phyloP scores from a whole-genome alignment of 2,329 filamentous ascomycete species.

The Gnomoniopsis sp. region DNA sequence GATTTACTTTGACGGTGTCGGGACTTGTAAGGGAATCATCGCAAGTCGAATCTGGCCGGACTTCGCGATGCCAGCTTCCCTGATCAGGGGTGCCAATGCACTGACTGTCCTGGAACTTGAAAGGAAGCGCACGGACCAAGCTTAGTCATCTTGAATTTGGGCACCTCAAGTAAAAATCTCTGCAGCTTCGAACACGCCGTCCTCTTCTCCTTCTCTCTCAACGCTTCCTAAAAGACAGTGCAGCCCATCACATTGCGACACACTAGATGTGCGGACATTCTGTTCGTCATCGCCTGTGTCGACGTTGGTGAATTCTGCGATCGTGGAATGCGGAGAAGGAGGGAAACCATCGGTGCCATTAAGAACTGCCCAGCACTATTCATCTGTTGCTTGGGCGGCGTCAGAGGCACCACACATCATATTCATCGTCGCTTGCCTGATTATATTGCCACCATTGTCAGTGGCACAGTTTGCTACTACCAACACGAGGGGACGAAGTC shows the following conservation, averaged over 20 bases:
- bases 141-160: not conserved
- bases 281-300: slow-evolving; percentile 56
- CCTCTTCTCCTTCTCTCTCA: slow-evolving; percentile 36
- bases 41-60: slow-evolving; percentile 4
- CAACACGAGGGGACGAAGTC: not conserved
- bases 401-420: slow-evolving; percentile 76
- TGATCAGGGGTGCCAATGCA: not conserved
- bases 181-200: slow-evolving; percentile 18
- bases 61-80: slow-evolving; percentile 6
- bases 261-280: slow-evolving; percentile 59
- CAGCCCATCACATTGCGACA: slow-evolving; percentile 64
- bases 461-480: not conserved
- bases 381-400: slow-evolving; percentile 69
- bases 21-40: slow-evolving; percentile 1
- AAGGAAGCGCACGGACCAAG: slow-evolving; percentile 8
- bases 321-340: slow-evolving; percentile 57
- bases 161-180: slow-evolving; percentile 14
- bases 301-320: slow-evolving; percentile 62
- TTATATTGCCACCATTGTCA: not conserved
- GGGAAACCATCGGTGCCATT: slow-evolving; percentile 45
- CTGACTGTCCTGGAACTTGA: not conserved
- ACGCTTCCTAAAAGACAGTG: slow-evolving; percentile 85
- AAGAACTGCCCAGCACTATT: slow-evolving; percentile 55
- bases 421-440: not conserved
- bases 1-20: not conserved